A percentile compares a stretch with the other conserved stretches of the same genome.
Evolutionary conservation across 768 basidiomycete genomes (phyloP).

Genomic region (Leucosporidium yakuticum): DNA sequence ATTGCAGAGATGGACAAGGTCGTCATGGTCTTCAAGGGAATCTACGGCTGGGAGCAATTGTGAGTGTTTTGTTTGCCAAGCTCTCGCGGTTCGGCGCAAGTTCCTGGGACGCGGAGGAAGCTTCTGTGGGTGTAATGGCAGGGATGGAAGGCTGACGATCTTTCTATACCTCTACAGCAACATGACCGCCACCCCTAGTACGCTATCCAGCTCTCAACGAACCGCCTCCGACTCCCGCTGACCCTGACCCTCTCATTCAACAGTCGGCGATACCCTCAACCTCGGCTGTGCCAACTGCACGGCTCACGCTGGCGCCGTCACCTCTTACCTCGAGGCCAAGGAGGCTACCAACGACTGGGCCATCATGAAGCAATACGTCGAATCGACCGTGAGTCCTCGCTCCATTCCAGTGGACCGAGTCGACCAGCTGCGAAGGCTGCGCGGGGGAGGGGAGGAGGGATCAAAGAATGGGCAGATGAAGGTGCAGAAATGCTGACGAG

Average conservation of each 20-base stretch:
- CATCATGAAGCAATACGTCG: slow-evolving; percentile 25
- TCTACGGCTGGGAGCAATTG: slow-evolving; percentile 11
- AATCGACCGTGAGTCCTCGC: slow-evolving; percentile 18
- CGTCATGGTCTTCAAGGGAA: slow-evolving; percentile 29
- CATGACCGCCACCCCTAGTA: neutral
- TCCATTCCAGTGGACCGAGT: too few relatives aligned
- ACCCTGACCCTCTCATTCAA: neutral
- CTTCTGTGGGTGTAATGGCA: too few relatives aligned
- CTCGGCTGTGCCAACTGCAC: slow-evolving; percentile 34
- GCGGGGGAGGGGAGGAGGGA: neutral
- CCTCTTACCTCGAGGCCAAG: slow-evolving; percentile 37
- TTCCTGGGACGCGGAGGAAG: too few relatives aligned
- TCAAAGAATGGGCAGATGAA: neutral
- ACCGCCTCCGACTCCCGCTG: neutral
- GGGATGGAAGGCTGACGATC: neutral
- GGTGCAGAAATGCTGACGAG: neutral
- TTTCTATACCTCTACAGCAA: neutral
- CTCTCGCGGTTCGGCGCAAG: too few relatives aligned
- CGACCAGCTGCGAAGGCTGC: too few relatives aligned
- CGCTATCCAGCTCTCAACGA: neutral
- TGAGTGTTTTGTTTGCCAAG: neutral
- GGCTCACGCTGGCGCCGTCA: slow-evolving; percentile 32
- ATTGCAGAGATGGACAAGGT: slow-evolving; percentile 34
- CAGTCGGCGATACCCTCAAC: slow-evolving; percentile 25
- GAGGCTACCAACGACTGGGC: slow-evolving; percentile 35